These are phyloP conservation scores for Blastomyces silverae DNA, from an alignment of 2,329 filamentous ascomycete species.

Conservation along the genomic window DNA sequence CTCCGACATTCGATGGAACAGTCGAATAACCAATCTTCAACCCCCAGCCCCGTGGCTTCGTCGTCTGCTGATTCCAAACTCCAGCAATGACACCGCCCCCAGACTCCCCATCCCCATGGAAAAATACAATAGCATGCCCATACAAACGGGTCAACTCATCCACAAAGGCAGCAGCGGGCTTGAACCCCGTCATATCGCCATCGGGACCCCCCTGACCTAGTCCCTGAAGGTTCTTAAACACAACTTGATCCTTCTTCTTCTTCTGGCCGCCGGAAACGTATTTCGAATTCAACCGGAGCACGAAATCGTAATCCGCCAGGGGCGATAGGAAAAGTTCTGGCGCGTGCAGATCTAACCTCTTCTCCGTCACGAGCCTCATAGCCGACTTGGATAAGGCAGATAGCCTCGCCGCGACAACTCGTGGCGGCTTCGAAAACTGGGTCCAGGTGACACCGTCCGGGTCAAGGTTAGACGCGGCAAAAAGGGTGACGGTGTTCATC, in stretches of 20 bases:
- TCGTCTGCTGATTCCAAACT: constrained; percentile 55
- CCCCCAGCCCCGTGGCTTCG: constrained; percentile 30
- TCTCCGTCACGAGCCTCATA: constrained; percentile 52
- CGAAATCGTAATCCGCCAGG: constrained; percentile 73
- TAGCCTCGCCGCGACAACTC: constrained; percentile 77
- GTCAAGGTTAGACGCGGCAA: constrained; percentile 75
- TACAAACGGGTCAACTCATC: constrained; percentile 62
- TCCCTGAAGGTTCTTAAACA: constrained; percentile 74
- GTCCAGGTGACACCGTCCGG: constrained; percentile 74
- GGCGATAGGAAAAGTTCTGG: constrained; percentile 64
- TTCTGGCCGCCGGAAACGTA: constrained; percentile 38
- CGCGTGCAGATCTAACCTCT: constrained; percentile 50
- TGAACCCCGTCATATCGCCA: constrained; percentile 47
- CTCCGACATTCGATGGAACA: constrained; percentile 18
- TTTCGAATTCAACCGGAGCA: constrained; percentile 63
- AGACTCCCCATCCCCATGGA: constrained; percentile 53
- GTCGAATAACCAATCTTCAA: constrained; percentile 38
- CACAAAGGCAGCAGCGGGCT: constrained; percentile 59
- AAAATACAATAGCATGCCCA: constrained; percentile 66
- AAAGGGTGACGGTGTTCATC: constrained; percentile 75
- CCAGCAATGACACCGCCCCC: constrained; percentile 54
- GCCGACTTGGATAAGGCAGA: constrained; percentile 74
- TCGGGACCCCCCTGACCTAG: constrained; percentile 38
- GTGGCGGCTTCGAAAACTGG: constrained; percentile 60
- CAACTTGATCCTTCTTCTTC: constrained; percentile 29